Conservation (phyloP, 352 stramenopile genomes). For the Pythium folliculosum region DNA sequence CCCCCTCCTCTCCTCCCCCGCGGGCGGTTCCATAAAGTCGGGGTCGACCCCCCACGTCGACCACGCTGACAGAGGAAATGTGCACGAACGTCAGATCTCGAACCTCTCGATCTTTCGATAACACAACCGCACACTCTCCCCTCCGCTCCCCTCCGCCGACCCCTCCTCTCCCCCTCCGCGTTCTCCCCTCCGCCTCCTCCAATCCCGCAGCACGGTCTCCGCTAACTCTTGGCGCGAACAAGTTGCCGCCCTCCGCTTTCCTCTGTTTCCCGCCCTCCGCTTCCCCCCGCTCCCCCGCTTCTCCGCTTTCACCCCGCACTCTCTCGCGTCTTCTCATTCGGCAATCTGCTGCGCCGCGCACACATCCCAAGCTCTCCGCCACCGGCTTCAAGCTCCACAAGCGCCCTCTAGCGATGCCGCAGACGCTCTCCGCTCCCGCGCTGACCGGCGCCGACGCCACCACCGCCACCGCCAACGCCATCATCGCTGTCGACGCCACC, state of each 20-base stretch:
- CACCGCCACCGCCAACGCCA: constrained; percentile 7
- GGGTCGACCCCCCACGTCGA: no score
- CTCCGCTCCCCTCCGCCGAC: neutral
- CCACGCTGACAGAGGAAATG: neutral
- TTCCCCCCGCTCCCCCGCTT: no score
- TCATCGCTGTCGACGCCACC: no score
- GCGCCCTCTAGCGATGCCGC: constrained; percentile 9
- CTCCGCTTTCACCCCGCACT: no score
- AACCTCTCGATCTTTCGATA: neutral
- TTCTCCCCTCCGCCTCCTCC: no score
- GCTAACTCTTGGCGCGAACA: no score
- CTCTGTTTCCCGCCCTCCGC: neutral
- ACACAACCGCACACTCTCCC: neutral
- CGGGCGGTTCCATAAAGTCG: no score
- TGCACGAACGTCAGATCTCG: neutral
- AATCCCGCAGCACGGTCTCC: no score
- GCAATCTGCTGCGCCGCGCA: no score
- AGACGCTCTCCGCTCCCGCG: constrained; percentile 16
- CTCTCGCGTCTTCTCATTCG: neutral
- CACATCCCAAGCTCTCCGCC: constrained; percentile 1
- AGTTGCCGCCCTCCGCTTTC: neutral
- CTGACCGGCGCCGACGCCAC: constrained; percentile 22
- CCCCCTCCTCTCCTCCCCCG: neutral
- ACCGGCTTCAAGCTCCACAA: neutral
- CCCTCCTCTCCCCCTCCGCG: neutral